These are phyloP conservation scores for Gyromitra esculenta DNA, from an alignment of 2,329 filamentous ascomycete species.

Conservation along the genomic window DNA sequence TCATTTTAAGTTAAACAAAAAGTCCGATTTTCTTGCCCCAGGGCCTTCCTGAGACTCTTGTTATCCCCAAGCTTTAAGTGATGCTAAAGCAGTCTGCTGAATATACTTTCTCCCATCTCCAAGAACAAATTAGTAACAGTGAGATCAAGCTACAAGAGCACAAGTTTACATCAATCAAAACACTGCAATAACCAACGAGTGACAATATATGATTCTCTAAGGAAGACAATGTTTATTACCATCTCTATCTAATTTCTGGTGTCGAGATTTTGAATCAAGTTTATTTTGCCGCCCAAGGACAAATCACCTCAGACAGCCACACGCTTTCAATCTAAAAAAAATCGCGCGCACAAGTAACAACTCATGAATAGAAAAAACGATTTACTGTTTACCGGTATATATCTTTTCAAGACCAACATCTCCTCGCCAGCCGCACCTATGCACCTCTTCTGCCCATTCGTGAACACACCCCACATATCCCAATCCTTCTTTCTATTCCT, in stretches of 20 bases:
- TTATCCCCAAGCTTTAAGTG: too few species aligned
- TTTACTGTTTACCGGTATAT: conserved; percentile 51
- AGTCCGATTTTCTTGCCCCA: neutral
- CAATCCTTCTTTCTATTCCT: neutral
- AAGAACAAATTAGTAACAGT: too few species aligned
- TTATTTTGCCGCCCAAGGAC: neutral
- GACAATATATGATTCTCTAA: neutral
- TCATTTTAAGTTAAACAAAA: neutral
- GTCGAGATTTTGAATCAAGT: conserved; percentile 5
- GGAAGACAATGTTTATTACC: neutral
- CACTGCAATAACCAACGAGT: neutral
- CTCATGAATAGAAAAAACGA: conserved; percentile 27
- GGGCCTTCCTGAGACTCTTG: too few species aligned
- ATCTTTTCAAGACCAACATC: conserved; percentile 35
- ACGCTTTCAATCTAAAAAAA: conserved; percentile 11
- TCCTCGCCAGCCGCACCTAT: conserved; percentile 19
- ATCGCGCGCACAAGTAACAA: conserved; percentile 7
- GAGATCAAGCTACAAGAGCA: too few species aligned
- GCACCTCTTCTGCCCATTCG: conserved; percentile 6
- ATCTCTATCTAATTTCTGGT: conserved; percentile 2
- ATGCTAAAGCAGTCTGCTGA: too few species aligned
- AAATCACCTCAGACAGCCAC: conserved; percentile 5
- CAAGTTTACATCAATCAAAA: neutral
- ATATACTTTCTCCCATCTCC: neutral
- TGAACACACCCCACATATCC: conserved; percentile 1